Percentiles rank a stretch among this genome's conserved stretches.
These are phyloP conservation scores for Schizopora paradoxa DNA, from an alignment of 1,284 basidiomycete genomes.

Conservation along the genomic window DNA sequence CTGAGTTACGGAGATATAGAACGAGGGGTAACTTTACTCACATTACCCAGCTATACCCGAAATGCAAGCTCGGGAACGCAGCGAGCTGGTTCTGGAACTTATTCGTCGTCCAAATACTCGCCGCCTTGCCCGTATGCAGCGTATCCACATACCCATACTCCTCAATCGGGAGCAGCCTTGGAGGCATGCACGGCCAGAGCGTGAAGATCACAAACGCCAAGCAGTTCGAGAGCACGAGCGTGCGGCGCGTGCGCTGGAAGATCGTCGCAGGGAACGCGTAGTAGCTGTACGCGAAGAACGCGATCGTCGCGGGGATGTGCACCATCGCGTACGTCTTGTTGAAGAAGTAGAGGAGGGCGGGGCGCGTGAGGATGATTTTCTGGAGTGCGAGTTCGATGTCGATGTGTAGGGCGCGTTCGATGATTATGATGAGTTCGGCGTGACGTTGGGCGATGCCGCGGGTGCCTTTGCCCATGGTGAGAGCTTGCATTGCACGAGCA, in stretches of 20 bases:
- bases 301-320: constrained; percentile 32
- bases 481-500: constrained; percentile 28
- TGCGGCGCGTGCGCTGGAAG: constrained; percentile 29
- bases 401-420: constrained; percentile 26
- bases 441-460: constrained; percentile 27
- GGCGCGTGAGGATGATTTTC: constrained; percentile 23
- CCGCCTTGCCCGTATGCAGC: no score
- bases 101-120: no score
- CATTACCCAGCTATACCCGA: no score
- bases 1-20: no score
- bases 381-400: constrained; percentile 30
- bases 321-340: constrained; percentile 35
- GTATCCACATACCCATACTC: no score
- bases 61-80: no score
- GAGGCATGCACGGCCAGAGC: constrained; percentile 34
- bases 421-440: constrained; percentile 25
- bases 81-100: no score
- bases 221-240: constrained; percentile 30
- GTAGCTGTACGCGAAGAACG: constrained; percentile 30
- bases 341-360: constrained; percentile 25
- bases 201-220: constrained; percentile 33
- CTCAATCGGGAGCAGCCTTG: constrained; percentile 24
- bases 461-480: constrained; percentile 30
- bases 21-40: no score
- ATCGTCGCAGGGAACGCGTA: constrained; percentile 24